Evolutionary conservation across 441 rosid genomes (phyloP).

Genomic region (Pelargonium fulgidum): DNA sequence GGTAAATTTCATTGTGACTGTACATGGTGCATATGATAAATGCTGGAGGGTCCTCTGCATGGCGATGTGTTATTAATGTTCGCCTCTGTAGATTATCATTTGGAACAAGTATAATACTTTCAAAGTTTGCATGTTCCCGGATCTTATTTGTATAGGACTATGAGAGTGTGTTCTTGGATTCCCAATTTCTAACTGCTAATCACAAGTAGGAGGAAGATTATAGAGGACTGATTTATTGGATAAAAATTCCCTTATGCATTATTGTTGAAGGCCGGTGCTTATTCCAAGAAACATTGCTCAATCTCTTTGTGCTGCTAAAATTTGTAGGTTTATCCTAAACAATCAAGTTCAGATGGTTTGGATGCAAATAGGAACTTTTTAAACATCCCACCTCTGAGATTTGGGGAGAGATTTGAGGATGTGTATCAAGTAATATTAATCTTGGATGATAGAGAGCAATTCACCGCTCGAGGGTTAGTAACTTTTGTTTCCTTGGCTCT

Average conservation of each 20-base stretch:
- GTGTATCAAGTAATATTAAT: constrained; percentile 64
- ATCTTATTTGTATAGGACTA: no score
- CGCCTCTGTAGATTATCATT: no score
- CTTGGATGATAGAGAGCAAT: constrained; percentile 86
- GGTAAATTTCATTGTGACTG: no score
- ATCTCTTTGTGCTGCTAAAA: constrained; percentile 14
- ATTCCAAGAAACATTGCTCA: not conserved
- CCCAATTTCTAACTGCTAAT: no score
- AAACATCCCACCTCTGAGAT: constrained; percentile 61
- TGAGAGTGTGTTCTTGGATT: no score
- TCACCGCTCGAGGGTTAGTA: constrained; percentile 65
- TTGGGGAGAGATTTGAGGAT: constrained; percentile 73
- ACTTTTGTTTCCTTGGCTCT: constrained; percentile 12
- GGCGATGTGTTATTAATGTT: no score
- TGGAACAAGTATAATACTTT: no score
- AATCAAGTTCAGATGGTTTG: constrained; percentile 30
- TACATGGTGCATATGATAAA: no score
- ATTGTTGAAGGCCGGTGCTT: not conserved
- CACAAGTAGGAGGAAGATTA: not conserved
- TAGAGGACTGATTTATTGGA: constrained; percentile 5
- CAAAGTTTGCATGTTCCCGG: no score
- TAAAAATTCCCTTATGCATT: constrained; percentile 8
- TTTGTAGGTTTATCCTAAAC: constrained; percentile 24
- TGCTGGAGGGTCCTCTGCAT: no score
- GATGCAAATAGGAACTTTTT: constrained; percentile 30